Evolutionary conservation across 352 stramenopile genomes (phyloP).

Genomic region (Pythium utonaiense): DNA sequence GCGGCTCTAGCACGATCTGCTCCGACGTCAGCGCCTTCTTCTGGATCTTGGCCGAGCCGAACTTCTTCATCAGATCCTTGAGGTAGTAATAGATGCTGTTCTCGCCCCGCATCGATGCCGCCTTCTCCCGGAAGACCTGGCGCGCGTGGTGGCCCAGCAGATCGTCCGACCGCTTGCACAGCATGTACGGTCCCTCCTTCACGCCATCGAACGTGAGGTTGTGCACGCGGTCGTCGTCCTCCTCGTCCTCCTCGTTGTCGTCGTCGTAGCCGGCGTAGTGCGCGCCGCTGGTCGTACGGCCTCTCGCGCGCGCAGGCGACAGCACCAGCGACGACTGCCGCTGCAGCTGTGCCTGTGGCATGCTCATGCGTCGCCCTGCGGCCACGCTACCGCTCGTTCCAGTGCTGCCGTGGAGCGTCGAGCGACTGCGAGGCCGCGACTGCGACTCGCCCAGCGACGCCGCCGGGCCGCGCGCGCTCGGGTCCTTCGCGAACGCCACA

Average conservation of each 20-base stretch:
- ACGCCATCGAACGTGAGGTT: slow-evolving; percentile 79
- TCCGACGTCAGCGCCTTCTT: slow-evolving; percentile 37
- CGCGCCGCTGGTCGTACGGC: neutral
- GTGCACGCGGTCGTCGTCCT: slow-evolving; percentile 42
- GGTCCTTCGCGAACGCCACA: slow-evolving; percentile 5
- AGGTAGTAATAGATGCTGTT: slow-evolving; percentile 87
- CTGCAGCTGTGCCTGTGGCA: slow-evolving; percentile 8
- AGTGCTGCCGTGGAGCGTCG: neutral
- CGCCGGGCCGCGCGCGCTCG: neutral
- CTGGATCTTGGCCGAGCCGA: slow-evolving; percentile 34
- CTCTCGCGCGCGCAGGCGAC: neutral
- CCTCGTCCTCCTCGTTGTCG: slow-evolving; percentile 21
- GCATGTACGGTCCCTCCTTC: slow-evolving; percentile 74
- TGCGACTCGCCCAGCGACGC: neutral
- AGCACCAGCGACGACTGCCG: slow-evolving; percentile 5
- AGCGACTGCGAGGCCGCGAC: slow-evolving; percentile 2
- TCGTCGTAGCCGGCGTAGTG: neutral
- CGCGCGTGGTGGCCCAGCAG: slow-evolving; percentile 73
- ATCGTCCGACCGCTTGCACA: slow-evolving; percentile 83
- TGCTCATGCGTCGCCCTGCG: slow-evolving; percentile 7
- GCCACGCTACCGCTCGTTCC: neutral
- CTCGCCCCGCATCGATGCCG: slow-evolving; percentile 69
- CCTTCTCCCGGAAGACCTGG: slow-evolving; percentile 83
- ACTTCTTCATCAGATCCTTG: slow-evolving; percentile 78
- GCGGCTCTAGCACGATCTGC: slow-evolving; percentile 52